Evolutionary conservation across 2,329 filamentous ascomycete genomes (phyloP), one percentile per base, ranked within the genome.

Genomic region (Penicillium italicum): DNA sequence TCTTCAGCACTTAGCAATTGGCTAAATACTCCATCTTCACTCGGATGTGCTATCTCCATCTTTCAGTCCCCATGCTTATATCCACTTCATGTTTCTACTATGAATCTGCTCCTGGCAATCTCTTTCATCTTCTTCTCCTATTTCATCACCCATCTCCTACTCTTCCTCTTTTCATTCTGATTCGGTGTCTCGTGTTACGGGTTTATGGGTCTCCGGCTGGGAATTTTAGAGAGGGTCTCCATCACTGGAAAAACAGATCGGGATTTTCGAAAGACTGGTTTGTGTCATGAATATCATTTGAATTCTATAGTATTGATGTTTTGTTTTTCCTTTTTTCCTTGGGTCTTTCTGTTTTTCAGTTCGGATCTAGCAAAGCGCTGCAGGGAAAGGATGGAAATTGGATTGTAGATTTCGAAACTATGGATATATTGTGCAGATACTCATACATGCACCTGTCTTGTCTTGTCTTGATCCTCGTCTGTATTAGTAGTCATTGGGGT

Each of bases 241-340:
- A 68, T 72, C 70, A 67, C 65, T 72, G 70, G 70, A 71, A 72
- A 68, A 69, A 69, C 57, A 61, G 57, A 63, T 60, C 50, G 53
- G 54, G 42, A 52, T n/a, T 55, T 59, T 54, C 55, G 58, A 50
- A 58, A 62, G 54, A 57, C 53, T 59, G 59, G 56, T 56, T 60
- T 60, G 30, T 52, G 34, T 38, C 49, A 50, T 38, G 53, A 51
- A 43, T 47, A 47, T 47, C 47, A 55, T 41, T 43, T 56, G 24
- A 50, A 50, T 54, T 42, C 50, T 34, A 53, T 33, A 53, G 22
- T 55, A 46, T 18, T 47, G 12, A 22, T 33, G 2, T 55, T 50
- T 50, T 30, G 22, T 58, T 45, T 53, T 53, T 37, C 22, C 40
- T 41, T 14, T 49, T 24, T 30, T 20, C 2, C 53, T 50, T 50